These are phyloP conservation scores for Phytophthora palmivora DNA, from an alignment of 352 stramenopile genomes.

Conservation along the genomic window DNA sequence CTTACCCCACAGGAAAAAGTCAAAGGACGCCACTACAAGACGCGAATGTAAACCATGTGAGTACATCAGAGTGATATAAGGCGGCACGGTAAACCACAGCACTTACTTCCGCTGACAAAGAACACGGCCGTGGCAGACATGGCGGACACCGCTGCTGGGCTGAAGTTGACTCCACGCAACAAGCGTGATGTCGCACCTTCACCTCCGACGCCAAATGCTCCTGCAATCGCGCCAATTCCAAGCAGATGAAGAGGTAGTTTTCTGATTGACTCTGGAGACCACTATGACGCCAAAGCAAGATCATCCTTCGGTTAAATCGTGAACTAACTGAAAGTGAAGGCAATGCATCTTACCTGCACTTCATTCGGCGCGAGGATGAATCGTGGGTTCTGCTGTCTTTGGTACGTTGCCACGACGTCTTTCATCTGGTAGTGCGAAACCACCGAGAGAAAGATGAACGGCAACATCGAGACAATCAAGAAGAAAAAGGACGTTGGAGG, in stretches of 20 bases:
- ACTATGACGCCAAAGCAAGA: slow-evolving; percentile 32
- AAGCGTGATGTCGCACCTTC: slow-evolving; percentile 92
- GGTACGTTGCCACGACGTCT: slow-evolving; percentile 42
- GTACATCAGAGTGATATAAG: background rate
- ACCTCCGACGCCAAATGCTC: slow-evolving; percentile 92
- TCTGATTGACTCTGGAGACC: slow-evolving; percentile 51
- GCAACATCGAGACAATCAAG: slow-evolving; percentile 67
- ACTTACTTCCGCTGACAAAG: slow-evolving; percentile 52
- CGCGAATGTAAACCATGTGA: slow-evolving; percentile 12
- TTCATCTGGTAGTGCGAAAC: slow-evolving; percentile 70
- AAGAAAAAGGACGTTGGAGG: slow-evolving; percentile 85
- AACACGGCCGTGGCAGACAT: slow-evolving; percentile 66
- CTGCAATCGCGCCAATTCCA: slow-evolving; percentile 90
- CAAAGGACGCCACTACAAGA: slow-evolving; percentile 42
- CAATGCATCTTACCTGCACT: slow-evolving; percentile 50
- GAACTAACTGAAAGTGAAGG: background rate
- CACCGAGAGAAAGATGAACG: slow-evolving; percentile 74
- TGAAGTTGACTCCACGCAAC: slow-evolving; percentile 91
- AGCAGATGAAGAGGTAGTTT: slow-evolving; percentile 86
- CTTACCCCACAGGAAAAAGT: slow-evolving; percentile 55
- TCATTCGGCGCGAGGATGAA: slow-evolving; percentile 54
- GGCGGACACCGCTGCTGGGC: slow-evolving; percentile 68
- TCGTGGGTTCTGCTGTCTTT: slow-evolving; percentile 42
- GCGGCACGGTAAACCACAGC: background rate
- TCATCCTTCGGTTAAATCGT: slow-evolving; percentile 2